Conservation (phyloP, 2,329 filamentous ascomycete species). For the Thielaviopsis punctulata region DNA sequence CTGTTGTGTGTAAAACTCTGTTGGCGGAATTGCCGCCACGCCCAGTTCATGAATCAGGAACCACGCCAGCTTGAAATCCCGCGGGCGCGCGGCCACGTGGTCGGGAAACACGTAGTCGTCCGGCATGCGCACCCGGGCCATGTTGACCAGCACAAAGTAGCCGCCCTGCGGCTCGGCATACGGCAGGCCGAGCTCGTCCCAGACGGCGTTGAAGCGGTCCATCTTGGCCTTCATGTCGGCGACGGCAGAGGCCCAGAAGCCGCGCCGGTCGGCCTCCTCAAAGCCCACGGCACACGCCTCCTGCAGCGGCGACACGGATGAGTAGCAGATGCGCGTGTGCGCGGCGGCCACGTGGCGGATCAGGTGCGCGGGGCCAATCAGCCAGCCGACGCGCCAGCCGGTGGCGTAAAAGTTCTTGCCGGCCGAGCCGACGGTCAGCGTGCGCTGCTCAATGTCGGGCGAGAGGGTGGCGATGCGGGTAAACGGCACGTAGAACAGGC, state of each 20-base stretch:
- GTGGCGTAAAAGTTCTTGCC: slow-evolving; percentile 98
- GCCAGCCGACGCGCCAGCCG: slow-evolving; percentile 88
- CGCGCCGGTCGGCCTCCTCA: slow-evolving; percentile 66
- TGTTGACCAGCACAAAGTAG: slow-evolving; percentile 93
- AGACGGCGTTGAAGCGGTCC: slow-evolving; percentile 67
- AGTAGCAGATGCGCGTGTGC: slow-evolving; percentile 93
- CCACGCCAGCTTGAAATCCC: slow-evolving; percentile 92
- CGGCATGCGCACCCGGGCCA: slow-evolving; percentile 72
- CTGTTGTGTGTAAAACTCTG: slow-evolving; percentile 81
- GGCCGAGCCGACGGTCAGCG: slow-evolving; percentile 83
- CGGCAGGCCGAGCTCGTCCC: slow-evolving; percentile 55
- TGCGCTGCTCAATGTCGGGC: slow-evolving; percentile 73
- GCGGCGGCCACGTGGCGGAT: slow-evolving; percentile 85
- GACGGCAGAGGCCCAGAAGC: slow-evolving; percentile 77
- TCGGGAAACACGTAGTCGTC: slow-evolving; percentile 73
- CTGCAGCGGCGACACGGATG: slow-evolving; percentile 79
- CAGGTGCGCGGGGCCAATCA: slow-evolving; percentile 75
- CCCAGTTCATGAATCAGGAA: slow-evolving; percentile 94
- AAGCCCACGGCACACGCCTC: slow-evolving; percentile 90
- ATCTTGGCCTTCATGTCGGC: slow-evolving; percentile 82
- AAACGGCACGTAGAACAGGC: slow-evolving; percentile 88
- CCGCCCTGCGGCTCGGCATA: slow-evolving; percentile 91
- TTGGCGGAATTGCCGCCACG: slow-evolving; percentile 88
- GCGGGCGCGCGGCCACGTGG: slow-evolving; percentile 68
- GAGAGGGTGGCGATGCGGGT: slow-evolving; percentile 82